Percentiles rank a stretch among this genome's conserved stretches.
phyloP scores from a whole-genome alignment of 345 rosid genomes.

The Angophora floribunda region DNA sequence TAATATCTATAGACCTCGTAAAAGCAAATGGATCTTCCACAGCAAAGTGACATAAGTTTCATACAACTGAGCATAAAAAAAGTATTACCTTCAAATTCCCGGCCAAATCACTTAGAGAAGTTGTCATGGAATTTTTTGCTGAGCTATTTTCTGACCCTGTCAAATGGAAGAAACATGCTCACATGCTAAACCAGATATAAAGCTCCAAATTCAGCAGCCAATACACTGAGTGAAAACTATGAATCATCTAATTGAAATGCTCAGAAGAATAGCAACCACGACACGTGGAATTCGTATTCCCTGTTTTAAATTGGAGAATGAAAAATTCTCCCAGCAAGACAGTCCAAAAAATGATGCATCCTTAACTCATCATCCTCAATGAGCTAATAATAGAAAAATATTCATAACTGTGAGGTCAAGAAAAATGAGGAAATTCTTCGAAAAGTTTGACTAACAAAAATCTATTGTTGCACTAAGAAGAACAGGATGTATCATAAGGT shows the following conservation, averaged over 20 bases:
- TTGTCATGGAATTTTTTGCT: conserved; percentile 17
- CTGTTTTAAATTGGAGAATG: background rate
- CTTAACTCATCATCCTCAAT: background rate
- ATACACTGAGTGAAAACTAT: background rate
- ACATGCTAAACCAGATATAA: background rate
- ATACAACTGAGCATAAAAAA: background rate
- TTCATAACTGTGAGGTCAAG: background rate
- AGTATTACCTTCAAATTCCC: conserved; percentile 46
- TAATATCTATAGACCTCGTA: background rate
- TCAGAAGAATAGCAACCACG: background rate
- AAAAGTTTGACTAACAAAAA: background rate
- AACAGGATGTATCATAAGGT: background rate
- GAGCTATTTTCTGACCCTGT: conserved; percentile 37
- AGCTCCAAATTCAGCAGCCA: background rate
- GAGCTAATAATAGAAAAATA: background rate
- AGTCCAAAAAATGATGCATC: background rate
- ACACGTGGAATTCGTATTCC: background rate
- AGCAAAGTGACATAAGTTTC: background rate
- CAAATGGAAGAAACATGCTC: conserved; percentile 5
- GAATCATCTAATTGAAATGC: background rate
- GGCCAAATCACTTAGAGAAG: conserved; percentile 39
- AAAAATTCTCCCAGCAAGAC: background rate
- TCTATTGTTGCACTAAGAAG: background rate
- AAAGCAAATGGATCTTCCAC: background rate
- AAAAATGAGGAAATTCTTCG: background rate